Evolutionary conservation across 805 yeast genomes (phyloP).

Genomic region (Suhomyces sp.): DNA sequence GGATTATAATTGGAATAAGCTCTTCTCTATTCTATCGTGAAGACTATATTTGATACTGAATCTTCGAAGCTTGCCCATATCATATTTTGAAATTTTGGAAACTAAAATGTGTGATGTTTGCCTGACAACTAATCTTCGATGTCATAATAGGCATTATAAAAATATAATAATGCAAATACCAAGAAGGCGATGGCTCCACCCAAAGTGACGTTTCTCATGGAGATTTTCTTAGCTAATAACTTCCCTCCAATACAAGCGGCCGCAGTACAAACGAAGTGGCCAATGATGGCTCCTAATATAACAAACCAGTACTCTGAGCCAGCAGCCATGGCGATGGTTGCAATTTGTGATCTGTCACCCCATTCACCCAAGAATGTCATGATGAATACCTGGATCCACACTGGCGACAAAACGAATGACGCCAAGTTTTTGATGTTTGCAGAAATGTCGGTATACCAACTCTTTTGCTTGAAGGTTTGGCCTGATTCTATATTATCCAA

Average conservation of each 20-base stretch:
- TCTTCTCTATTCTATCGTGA: too few relatives aligned
- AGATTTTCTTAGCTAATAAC: conserved; percentile 80
- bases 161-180: conserved; percentile 75
- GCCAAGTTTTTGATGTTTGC: conserved; percentile 54
- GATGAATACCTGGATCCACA: conserved; percentile 89
- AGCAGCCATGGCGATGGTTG: conserved; percentile 98
- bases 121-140: conserved; percentile 16
- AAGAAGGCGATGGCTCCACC: conserved; percentile 90
- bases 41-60: too few relatives aligned
- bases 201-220: conserved; percentile 87
- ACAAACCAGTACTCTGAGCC: conserved; percentile 90
- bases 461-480: conserved; percentile 10
- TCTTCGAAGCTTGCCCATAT: too few relatives aligned
- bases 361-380: conserved; percentile 98
- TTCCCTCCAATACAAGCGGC: conserved; percentile 95
- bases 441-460: conserved; percentile 28
- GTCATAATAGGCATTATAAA: conserved; percentile 58
- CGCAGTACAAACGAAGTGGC: conserved; percentile 84
- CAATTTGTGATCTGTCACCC: conserved; percentile 98
- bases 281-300: conserved; percentile 83
- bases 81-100: too few relatives aligned
- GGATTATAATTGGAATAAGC: too few relatives aligned
- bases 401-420: conserved; percentile 71
- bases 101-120: too few relatives aligned
- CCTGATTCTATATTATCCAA: conserved; percentile 64